Conservation (phyloP, 495 filamentous ascomycete genomes). For the Collariella sp. region DNA sequence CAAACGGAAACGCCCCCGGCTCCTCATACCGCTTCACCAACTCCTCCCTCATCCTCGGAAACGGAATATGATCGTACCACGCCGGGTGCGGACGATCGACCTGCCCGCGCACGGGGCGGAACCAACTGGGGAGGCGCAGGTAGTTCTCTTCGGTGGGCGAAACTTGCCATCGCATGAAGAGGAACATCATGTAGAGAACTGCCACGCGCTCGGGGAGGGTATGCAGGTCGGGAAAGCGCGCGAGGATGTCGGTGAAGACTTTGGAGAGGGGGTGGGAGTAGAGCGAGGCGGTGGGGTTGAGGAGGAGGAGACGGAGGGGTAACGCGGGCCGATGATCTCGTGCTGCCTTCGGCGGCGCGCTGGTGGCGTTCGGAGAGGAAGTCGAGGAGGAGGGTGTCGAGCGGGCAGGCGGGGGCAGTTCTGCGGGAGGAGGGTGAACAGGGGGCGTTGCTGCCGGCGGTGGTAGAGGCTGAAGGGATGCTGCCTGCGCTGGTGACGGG, state of each 20-base stretch:
- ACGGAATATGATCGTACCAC: constrained; percentile 75
- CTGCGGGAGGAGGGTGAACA: constrained; percentile 41
- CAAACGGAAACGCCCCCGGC: constrained; percentile 45
- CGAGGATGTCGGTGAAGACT: constrained; percentile 72
- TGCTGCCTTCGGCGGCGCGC: constrained; percentile 53
- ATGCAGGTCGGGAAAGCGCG: constrained; percentile 61
- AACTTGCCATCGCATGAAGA: constrained; percentile 76
- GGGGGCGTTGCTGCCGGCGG: background rate
- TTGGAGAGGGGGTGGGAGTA: constrained; percentile 68
- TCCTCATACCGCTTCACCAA: constrained; percentile 45
- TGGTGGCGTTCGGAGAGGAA: constrained; percentile 62
- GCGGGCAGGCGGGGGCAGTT: constrained; percentile 57
- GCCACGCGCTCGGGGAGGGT: constrained; percentile 67
- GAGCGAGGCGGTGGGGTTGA: constrained; percentile 53
- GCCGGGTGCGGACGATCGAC: constrained; percentile 55
- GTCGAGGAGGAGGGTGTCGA: constrained; percentile 67
- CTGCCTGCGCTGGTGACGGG: background rate
- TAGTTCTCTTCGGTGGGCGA: constrained; percentile 66
- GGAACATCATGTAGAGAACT: constrained; percentile 74
- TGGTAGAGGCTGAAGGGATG: background rate
- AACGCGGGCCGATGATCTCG: constrained; percentile 60
- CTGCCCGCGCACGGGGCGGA: constrained; percentile 53
- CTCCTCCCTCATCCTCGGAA: constrained; percentile 61
- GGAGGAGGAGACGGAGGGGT: constrained; percentile 68
- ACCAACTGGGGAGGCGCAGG: constrained; percentile 58